These are phyloP conservation scores for Solanum gandarillasii DNA, from an alignment of 257 asterid genomes.

Conservation along the genomic window DNA sequence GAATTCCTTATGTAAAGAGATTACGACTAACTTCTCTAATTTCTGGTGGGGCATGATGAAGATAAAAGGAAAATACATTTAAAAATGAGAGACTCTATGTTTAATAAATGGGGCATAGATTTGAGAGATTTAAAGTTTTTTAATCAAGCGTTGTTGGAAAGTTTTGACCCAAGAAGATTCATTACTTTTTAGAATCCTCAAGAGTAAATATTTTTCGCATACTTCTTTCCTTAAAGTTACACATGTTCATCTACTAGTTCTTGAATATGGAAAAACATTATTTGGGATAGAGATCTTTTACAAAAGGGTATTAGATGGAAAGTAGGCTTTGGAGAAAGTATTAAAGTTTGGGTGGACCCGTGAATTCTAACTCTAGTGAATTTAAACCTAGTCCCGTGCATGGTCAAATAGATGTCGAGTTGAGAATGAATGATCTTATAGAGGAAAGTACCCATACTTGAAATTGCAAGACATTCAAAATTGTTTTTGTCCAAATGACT, in stretches of 20 bases:
- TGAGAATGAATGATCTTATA: neutral
- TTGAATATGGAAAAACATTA: too few relatives aligned
- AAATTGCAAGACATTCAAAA: neutral
- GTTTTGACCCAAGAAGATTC: too few relatives aligned
- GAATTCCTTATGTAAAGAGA: neutral
- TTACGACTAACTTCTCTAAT: too few relatives aligned
- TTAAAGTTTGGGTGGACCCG: too few relatives aligned
- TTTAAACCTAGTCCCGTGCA: neutral
- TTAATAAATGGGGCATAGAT: too few relatives aligned
- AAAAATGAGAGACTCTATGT: neutral
- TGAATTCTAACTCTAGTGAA: neutral
- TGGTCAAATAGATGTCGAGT: neutral
- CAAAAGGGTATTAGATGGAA: neutral
- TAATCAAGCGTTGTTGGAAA: neutral
- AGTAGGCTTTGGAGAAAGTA: neutral
- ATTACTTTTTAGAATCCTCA: neutral
- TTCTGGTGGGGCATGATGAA: neutral
- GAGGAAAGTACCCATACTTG: neutral
- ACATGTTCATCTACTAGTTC: neutral
- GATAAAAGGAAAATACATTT: too few relatives aligned
- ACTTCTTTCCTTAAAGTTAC: neutral
- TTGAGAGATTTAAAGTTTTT: too few relatives aligned
- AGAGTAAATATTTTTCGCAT: neutral
- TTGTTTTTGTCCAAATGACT: neutral
- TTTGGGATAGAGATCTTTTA: neutral